A percentile compares a stretch with the other conserved stretches of the same genome.
phyloP scores from a whole-genome alignment of 352 stramenopile species.

The Phytophthora boehmeriae region DNA sequence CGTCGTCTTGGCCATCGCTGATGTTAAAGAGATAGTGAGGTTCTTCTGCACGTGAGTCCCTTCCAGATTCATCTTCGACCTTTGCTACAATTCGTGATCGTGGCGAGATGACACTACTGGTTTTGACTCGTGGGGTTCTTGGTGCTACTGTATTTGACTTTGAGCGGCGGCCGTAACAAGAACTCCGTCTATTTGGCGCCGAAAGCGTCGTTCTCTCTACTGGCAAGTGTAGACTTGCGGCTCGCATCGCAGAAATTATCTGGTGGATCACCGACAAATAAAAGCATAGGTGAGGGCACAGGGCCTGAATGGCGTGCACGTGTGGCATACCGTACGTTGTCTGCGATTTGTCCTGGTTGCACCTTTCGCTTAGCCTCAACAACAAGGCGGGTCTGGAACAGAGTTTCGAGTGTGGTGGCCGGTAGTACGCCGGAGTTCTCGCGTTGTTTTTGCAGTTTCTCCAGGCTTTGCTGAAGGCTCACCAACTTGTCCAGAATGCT shows the following conservation, averaged over 20 bases:
- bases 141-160: conserved; percentile 13
- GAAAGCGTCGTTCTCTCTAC: neutral
- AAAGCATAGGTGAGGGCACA: neutral
- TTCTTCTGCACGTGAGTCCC: conserved; percentile 2
- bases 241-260: conserved; percentile 56
- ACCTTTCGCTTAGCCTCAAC: conserved; percentile 74
- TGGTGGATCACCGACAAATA: conserved; percentile 11
- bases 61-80: conserved; percentile 9
- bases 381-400: conserved; percentile 60
- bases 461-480: conserved; percentile 43
- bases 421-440: conserved; percentile 54
- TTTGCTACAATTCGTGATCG: conserved; percentile 18
- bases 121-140: conserved; percentile 17
- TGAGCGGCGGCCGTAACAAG: conserved; percentile 5
- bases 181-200: conserved; percentile 4
- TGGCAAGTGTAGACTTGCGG: conserved; percentile 31
- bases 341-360: conserved; percentile 40
- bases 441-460: conserved; percentile 47
- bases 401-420: conserved; percentile 38
- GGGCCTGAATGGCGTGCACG: neutral
- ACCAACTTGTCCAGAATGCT: conserved; percentile 48
- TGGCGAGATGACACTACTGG: conserved; percentile 33
- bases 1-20: conserved; percentile 1
- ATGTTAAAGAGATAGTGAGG: conserved; percentile 2
- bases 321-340: conserved; percentile 38